Base-by-base conservation (phyloP, 352 stramenopile genomes). In the Pythium aphanidermatum region DNA sequence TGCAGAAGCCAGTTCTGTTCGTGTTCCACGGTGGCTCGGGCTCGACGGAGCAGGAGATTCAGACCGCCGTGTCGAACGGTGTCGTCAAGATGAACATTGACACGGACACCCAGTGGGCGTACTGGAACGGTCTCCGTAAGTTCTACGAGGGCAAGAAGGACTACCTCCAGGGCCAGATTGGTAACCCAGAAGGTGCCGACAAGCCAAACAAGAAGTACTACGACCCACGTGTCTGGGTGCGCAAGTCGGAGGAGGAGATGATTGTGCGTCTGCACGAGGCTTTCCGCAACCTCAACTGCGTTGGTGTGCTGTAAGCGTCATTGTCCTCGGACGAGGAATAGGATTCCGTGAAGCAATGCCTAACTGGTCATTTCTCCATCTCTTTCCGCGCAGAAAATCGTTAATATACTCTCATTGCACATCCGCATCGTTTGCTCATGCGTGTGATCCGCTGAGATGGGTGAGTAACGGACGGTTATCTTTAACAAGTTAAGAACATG, bases 191-290 rank as follows among this genome's bases (percentile, higher is more conserved):
- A 26, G 96, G 93, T 58, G 73, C 79, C 24, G 91, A 98, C 66
- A 97, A 97, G 76, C 95, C 96, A 37, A 99, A 99, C 93, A 99
- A 99, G 92, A 98, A 98, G 88, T 98, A 98, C 82, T 99, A 99
- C 79, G 95, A 98, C 72, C 95, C 95, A 54, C 92, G 95, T 63
- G 90, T 98, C 63, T 98, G 93, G 94, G 76, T 98, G 55, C 88
- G 93, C 72, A 97, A 98, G 85, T 96, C 90, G 58, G 93, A 98
- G 73, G 91, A 98, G 56, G 65, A 73, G 58, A 98, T 98, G 95
- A 84, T 91, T 39, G 66, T 65, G 45, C 92, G 95, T 63, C 74
- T 98, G 39, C 76, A 94, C 55, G 71, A 92, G 39, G 89, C 81
- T 21, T 97, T 84, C 72, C 83, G 90, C 50, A 95, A 97, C 68